Conservation (phyloP, 805 yeast species). For the Candida loeiensis region DNA sequence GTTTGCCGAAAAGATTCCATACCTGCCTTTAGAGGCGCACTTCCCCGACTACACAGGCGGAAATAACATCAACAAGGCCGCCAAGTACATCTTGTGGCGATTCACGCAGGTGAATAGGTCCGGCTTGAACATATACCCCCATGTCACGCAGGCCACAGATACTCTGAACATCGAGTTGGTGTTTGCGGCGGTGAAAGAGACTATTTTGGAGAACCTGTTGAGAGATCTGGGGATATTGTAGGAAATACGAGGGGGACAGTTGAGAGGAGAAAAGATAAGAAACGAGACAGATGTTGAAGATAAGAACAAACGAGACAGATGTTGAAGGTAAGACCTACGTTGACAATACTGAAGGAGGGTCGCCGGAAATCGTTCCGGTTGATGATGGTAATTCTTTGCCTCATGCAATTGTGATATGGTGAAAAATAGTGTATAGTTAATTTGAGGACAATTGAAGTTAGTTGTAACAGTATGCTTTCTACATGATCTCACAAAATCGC, state of each 20-base stretch:
- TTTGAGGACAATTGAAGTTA: too few species aligned
- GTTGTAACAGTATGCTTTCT: too few species aligned
- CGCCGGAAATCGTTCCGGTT: too few species aligned
- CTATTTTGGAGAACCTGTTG: constrained; percentile 70
- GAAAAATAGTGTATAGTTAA: too few species aligned
- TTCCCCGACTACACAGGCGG: constrained; percentile 94
- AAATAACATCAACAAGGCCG: constrained; percentile 83
- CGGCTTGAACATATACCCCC: constrained; percentile 79
- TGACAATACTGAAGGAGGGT: too few species aligned
- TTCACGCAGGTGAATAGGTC: constrained; percentile 82
- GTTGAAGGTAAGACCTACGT: too few species aligned
- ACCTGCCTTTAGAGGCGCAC: constrained; percentile 74
- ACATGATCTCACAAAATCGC: too few species aligned
- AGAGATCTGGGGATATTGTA: constrained; percentile 71
- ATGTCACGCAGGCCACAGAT: constrained; percentile 92
- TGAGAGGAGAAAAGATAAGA: too few species aligned
- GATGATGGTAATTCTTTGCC: too few species aligned
- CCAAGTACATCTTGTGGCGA: constrained; percentile 87
- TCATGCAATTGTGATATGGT: too few species aligned
- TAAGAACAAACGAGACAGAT: neutral
- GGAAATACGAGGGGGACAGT: too few species aligned
- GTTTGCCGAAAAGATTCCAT: constrained; percentile 78
- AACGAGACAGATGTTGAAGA: neutral
- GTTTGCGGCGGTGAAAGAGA: constrained; percentile 79
- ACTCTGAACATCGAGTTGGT: constrained; percentile 85